Evolutionary conservation across 129 eudicot species (phyloP), one percentile per base, ranked within the genome.

Genomic region (Centaurea solstitialis): DNA sequence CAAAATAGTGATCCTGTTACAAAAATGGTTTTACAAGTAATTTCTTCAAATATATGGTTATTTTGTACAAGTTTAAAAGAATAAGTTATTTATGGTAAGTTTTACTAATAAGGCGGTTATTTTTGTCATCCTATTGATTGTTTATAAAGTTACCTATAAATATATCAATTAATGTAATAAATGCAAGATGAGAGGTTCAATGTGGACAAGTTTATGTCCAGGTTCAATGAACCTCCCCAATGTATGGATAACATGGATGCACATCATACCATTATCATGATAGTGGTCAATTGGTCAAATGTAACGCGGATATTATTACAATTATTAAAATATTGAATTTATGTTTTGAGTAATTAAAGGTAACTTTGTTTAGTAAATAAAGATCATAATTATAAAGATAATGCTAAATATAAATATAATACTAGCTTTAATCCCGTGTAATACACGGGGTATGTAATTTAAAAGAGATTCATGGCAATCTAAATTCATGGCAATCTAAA

Each of bases 201-300:
- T 53, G 13, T 43, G 74, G 79, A 65, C 75, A 39, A 67, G 35
- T 28, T 28, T 30, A 30, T 69, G 86, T 72, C 76, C 59, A 72
- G 26, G 53, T 72, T 72, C 76, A 72, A 72, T 72, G 76, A 71
- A 71, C 18, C 75, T 71, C 37, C 24, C 13, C 4, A 69, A 80
- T 73, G 1, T 70, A 82, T 68, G 80, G 75, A 65, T 75, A 80
- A 68, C 85, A 82, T 82, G 76, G 64, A 76, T 81, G 80, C 76
- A 47, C 84, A 80, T 80, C 70, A 26, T 80, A 18, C 22, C 26
- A 53, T 1, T 17, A 57, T 13, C 64, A 57, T 57, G 7, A 57
- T 53, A 18, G n/a, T 73, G 30, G 65, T 62, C 45, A 72, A 80
- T 64, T 20, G 22, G 65, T 57, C 22, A 57, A 17, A 57, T 57